These are phyloP conservation scores for Scytalidium lignicola DNA, from an alignment of 2,329 filamentous ascomycete species.

Conservation along the genomic window DNA sequence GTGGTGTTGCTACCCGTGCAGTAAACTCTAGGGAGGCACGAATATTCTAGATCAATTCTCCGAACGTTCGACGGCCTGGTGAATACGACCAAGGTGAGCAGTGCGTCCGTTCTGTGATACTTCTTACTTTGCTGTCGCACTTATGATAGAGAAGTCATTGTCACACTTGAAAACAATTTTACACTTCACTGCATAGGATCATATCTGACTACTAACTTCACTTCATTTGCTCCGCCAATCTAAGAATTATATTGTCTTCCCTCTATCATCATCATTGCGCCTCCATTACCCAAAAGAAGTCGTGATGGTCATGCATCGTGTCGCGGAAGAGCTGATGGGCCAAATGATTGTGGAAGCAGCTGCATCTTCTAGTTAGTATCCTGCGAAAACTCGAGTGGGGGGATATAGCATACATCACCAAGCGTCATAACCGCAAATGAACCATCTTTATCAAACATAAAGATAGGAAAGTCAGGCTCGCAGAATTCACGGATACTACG, in stretches of 20 bases:
- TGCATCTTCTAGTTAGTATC: constrained; percentile 26
- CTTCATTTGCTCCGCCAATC: neutral
- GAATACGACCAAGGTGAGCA: too few relatives aligned
- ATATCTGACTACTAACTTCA: neutral
- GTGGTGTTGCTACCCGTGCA: too few relatives aligned
- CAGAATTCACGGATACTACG: constrained; percentile 72
- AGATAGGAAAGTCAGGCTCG: constrained; percentile 62
- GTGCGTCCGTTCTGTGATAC: too few relatives aligned
- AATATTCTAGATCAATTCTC: too few relatives aligned
- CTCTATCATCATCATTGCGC: neutral
- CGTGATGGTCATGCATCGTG: too few relatives aligned
- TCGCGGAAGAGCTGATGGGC: constrained; percentile 49
- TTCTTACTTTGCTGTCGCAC: too few relatives aligned
- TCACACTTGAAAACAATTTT: too few relatives aligned
- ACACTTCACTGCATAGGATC: too few relatives aligned
- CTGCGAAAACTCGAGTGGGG: neutral
- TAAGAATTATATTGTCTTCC: neutral
- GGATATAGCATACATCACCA: constrained; percentile 48
- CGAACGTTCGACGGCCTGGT: too few relatives aligned
- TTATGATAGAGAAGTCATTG: too few relatives aligned
- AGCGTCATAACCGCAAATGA: constrained; percentile 66
- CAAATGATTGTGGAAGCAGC: constrained; percentile 65
- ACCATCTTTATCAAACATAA: constrained; percentile 87
- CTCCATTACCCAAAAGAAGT: too few relatives aligned
- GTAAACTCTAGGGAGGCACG: too few relatives aligned